A percentile compares a stretch with the other conserved stretches of the same genome.
phyloP scores from a whole-genome alignment of 495 filamentous ascomycete species.

The Lophiotrema nucula region DNA sequence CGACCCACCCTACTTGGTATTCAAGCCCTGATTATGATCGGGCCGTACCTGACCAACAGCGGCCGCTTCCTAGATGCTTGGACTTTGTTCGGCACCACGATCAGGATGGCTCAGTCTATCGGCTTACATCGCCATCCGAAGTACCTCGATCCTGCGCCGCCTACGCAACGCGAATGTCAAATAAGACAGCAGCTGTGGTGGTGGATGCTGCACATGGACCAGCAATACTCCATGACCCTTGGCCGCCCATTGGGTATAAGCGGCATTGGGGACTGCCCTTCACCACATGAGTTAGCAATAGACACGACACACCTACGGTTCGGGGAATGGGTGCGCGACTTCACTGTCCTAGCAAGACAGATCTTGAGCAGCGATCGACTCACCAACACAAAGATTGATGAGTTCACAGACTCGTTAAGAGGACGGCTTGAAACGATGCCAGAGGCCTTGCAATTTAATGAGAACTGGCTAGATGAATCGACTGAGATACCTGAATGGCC shows the following conservation, averaged over 20 bases:
- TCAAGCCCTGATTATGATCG: constrained; percentile 42
- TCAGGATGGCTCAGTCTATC: constrained; percentile 42
- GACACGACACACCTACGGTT: constrained; percentile 44
- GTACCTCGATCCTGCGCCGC: constrained; percentile 46
- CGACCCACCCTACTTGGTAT: constrained; percentile 40
- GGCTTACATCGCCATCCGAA: constrained; percentile 48
- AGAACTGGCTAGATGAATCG: constrained; percentile 44
- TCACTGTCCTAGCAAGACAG: constrained; percentile 49
- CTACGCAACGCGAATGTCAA: constrained; percentile 40
- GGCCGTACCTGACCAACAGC: constrained; percentile 43
- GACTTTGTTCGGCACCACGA: constrained; percentile 43
- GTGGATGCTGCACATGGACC: constrained; percentile 54
- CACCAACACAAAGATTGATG: constrained; percentile 46
- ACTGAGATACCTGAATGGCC: constrained; percentile 47
- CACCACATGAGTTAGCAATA: constrained; percentile 44
- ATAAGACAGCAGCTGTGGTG: constrained; percentile 48
- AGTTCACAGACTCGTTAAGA: constrained; percentile 45
- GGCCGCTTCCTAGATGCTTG: constrained; percentile 45
- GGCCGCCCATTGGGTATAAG: constrained; percentile 50
- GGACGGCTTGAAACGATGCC: constrained; percentile 46
- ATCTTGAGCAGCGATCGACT: constrained; percentile 46
- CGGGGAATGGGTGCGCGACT: constrained; percentile 45
- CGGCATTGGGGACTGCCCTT: constrained; percentile 48
- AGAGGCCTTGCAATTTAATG: constrained; percentile 46
- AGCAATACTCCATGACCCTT: constrained; percentile 51